Conservation (phyloP, 129 eudicot genomes). For the Silybum marianum region DNA sequence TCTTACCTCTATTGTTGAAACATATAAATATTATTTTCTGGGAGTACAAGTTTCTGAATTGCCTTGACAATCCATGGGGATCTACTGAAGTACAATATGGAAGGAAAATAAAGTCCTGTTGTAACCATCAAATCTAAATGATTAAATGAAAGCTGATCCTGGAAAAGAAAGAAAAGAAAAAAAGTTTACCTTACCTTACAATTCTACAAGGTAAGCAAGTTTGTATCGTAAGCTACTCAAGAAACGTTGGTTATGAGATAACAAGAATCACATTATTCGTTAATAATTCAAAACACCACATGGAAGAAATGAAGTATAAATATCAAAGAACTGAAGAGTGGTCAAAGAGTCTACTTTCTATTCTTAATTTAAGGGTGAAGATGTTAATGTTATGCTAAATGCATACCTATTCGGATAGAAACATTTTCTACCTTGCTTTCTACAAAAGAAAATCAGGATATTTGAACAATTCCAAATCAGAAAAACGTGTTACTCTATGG, state of each 20-base stretch:
- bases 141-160: conserved; percentile 3
- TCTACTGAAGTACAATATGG: neutral
- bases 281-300: neutral
- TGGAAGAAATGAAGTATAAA: conserved; percentile 4
- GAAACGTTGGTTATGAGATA: neutral
- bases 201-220: neutral
- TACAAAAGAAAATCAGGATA: neutral
- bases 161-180: neutral
- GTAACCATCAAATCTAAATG: conserved; percentile 5
- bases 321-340: conserved; percentile 1
- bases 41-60: neutral
- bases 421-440: neutral
- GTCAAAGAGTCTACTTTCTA: neutral
- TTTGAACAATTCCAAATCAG: conserved; percentile 12
- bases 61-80: neutral
- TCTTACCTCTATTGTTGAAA: neutral
- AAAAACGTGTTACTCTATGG: neutral
- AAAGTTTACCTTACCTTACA: neutral
- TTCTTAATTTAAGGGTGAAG: neutral
- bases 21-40: conserved; percentile 4
- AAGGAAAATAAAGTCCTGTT: neutral
- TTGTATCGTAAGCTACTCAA: conserved; percentile 13
- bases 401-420: neutral
- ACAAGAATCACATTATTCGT: neutral
- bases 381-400: neutral